phyloP scores from a whole-genome alignment of 805 yeast genomes.

The Cyberlindnera euphorbiiphila region DNA sequence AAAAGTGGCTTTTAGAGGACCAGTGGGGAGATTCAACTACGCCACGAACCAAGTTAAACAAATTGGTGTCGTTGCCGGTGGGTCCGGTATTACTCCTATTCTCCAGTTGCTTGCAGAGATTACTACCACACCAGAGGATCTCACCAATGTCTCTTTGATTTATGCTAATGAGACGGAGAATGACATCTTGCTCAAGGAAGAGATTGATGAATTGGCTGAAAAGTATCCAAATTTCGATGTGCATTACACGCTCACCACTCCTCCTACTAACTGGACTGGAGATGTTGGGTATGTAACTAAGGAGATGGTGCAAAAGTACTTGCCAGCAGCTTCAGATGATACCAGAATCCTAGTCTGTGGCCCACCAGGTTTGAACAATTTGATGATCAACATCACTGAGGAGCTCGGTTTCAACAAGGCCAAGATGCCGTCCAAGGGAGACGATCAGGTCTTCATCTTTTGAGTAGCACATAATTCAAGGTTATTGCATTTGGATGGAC shows the following conservation, averaged over 20 bases:
- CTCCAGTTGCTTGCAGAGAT: conserved; percentile 71
- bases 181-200: conserved; percentile 69
- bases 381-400: conserved; percentile 44
- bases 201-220: conserved; percentile 63
- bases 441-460: conserved; percentile 57
- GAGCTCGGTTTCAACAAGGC: conserved; percentile 58
- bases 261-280: conserved; percentile 53
- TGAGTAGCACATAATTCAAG: conserved; percentile 20
- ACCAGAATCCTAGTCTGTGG: conserved; percentile 70
- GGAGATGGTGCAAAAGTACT: conserved; percentile 48
- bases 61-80: conserved; percentile 75
- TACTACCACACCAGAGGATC: conserved; percentile 65
- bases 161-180: conserved; percentile 75
- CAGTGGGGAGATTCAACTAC: conserved; percentile 70
- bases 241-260: conserved; percentile 52
- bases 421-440: conserved; percentile 41
- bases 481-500: too few species aligned
- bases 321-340: conserved; percentile 48
- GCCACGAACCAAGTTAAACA: conserved; percentile 55
- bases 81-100: conserved; percentile 88
- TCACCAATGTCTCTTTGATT: conserved; percentile 56
- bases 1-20: conserved; percentile 69
- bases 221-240: conserved; percentile 61
- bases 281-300: conserved; percentile 56
- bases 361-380: conserved; percentile 63